Conservation (phyloP, 306 rosid genomes). For the Quillaja saponaria region DNA sequence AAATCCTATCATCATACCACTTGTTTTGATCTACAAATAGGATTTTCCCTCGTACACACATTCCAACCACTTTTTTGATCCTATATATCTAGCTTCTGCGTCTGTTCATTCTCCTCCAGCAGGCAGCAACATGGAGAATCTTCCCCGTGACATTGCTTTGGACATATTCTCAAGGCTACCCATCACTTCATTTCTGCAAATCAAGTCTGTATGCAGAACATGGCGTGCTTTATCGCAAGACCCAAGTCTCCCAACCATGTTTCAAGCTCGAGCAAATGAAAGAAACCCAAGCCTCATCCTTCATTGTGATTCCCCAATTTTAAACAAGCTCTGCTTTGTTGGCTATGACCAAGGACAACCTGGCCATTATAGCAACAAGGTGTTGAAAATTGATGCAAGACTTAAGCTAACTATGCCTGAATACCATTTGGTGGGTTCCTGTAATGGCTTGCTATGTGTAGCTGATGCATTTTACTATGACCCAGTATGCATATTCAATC, state of each 20-base stretch:
- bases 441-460: constrained; percentile 6
- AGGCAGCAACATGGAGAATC: constrained; percentile 11
- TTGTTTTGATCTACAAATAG: no score
- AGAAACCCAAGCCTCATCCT: constrained; percentile 19
- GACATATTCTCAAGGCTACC: constrained; percentile 16
- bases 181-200: neutral
- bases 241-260: constrained; percentile 1
- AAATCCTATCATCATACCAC: no score
- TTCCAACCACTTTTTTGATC: no score
- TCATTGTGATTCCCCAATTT: constrained; percentile 11
- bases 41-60: no score
- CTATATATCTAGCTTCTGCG: no score
- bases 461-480: constrained; percentile 5
- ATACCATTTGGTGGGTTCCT: constrained; percentile 1
- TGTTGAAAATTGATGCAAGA: neutral
- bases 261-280: neutral
- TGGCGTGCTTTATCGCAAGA: constrained; percentile 5
- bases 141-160: constrained; percentile 10
- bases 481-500: neutral
- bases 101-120: no score
- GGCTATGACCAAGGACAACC: neutral
- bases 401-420: constrained; percentile 6
- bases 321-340: neutral
- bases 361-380: neutral
- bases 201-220: constrained; percentile 3